Conservation (phyloP, 495 filamentous ascomycete genomes). For the Annulohypoxylon stygium region DNA sequence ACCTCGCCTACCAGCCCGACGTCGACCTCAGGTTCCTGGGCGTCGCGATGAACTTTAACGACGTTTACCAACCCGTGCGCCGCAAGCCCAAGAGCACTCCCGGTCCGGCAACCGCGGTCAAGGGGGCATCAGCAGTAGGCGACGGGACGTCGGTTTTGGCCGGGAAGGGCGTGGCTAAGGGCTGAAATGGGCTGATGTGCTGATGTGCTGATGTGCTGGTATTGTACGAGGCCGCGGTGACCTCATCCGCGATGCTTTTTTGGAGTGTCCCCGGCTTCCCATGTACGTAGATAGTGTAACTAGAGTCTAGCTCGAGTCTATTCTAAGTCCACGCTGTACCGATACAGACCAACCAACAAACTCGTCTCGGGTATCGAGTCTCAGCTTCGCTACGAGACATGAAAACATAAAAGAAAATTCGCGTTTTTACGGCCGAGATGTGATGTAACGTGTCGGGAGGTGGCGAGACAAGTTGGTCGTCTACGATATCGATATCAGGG, state of each 20-base stretch:
- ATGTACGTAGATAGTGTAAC: background rate
- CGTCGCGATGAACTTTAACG: constrained; percentile 99
- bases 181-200: constrained; percentile 4
- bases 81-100: constrained; percentile 63
- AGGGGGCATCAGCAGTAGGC: background rate
- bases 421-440: background rate
- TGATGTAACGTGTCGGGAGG: background rate
- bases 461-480: background rate
- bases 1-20: constrained; percentile 92
- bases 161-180: constrained; percentile 18
- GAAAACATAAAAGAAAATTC: background rate
- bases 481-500: constrained; percentile 14
- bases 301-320: background rate
- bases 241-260: background rate
- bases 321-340: background rate
- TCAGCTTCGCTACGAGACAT: background rate
- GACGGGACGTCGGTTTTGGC: background rate
- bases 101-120: constrained; percentile 10
- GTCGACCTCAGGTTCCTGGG: constrained; percentile 95
- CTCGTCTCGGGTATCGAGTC: background rate
- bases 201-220: background rate
- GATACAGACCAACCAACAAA: background rate
- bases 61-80: constrained; percentile 84
- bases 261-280: background rate
- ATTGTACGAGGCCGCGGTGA: background rate